Base-by-base conservation (phyloP, 2,329 filamentous ascomycete species). In the Calonectria honghensis region DNA sequence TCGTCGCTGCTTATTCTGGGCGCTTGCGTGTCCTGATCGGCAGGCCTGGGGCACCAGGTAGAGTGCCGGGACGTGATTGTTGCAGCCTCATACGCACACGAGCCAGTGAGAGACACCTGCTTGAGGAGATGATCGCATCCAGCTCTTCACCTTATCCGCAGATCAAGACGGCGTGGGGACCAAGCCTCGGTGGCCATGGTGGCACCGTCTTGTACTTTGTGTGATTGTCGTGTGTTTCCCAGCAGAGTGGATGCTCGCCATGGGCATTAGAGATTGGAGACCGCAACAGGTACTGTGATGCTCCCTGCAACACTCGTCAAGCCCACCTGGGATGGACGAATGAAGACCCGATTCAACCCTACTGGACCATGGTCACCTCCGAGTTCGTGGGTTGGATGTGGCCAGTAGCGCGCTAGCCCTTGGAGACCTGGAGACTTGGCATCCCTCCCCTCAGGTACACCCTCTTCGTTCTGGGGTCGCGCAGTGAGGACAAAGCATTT, bases 1-100 rank as follows among this genome's bases (percentile, higher is more conserved):
- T 63, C 63, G 67, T 70, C 57, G 68, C 71, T 77, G 68, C 41
- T 54, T 45, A 27, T 57, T 50, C 78, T 74, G n/a, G 45, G 45
- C 37, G 72, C 77, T 80, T 80, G 79, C 79, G 79, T 79, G 79
- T 80, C 79, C 79, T 77, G 75, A 76, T 77, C 76, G 59, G 35
- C 71, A 61, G 48, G 50, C 16, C 45, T 64, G 54, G 51, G 41
- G 71, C 31, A 66, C 67, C 50, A 45, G 24, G 59, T 32, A 64
- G 45, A 57, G 35, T 37, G 66, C 39, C 65, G 48, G 50, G 54
- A 69, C 66, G 27, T 39, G n/a, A 32, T 35, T 48, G 66, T 59
- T 16, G 54, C 54, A 68, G 54, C 45, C 48, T 64, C 45, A 20
- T 7, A 32, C 29, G 50, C 48, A 24, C 48, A 41, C 37, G 50